phyloP scores from a whole-genome alignment of 176 grass and related monocot genomes.

The Dendrocalamus sinicus region DNA sequence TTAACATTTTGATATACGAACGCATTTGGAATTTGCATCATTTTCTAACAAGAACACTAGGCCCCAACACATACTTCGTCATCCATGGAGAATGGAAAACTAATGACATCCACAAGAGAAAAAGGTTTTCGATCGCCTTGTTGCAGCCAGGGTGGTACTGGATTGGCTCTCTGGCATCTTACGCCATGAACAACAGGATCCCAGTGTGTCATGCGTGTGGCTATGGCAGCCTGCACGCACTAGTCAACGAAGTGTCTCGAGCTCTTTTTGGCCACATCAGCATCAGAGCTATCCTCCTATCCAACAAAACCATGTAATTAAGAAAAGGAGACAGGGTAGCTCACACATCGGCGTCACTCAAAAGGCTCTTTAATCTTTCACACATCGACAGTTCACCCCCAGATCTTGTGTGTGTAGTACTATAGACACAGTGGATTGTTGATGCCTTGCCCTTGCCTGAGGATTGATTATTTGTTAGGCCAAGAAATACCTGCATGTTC shows the following conservation, averaged over 20 bases:
- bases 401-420: neutral
- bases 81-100: neutral
- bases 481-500: neutral
- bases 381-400: no score
- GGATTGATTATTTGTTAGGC: neutral
- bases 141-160: no score
- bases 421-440: neutral
- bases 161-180: no score
- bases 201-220: no score
- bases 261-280: neutral
- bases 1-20: neutral
- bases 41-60: neutral
- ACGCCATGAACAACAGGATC: no score
- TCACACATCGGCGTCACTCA: neutral
- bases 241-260: neutral
- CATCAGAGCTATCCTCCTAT: no score
- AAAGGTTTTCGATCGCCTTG: neutral
- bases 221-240: no score
- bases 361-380: neutral
- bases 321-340: neutral
- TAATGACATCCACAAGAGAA: neutral
- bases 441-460: neutral
- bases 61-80: neutral
- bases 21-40: no score
- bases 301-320: neutral